phyloP scores from a whole-genome alignment of 495 filamentous ascomycete genomes.

The Bathelium albidoporum region DNA sequence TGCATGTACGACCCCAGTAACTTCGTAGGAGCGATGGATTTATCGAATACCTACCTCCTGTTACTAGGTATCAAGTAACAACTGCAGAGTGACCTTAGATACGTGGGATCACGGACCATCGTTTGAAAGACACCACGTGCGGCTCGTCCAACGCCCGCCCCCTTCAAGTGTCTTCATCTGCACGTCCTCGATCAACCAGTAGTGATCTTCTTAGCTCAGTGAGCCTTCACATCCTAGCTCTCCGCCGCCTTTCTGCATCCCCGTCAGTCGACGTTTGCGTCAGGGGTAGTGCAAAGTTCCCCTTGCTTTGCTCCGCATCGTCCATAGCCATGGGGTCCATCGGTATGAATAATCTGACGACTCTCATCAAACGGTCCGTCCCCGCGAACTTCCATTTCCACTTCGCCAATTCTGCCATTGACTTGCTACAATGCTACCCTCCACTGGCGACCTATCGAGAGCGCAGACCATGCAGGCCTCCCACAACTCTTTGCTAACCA shows the following conservation, averaged over 20 bases:
- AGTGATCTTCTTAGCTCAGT: neutral
- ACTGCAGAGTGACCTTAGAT: neutral
- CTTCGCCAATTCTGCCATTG: neutral
- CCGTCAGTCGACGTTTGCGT: neutral
- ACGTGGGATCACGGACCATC: neutral
- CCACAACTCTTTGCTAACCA: constrained; percentile 32
- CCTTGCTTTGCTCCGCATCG: constrained; percentile 8
- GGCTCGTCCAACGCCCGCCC: neutral
- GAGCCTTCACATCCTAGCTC: neutral
- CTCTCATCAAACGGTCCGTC: constrained; percentile 88
- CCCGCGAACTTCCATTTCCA: neutral
- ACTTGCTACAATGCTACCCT: constrained; percentile 12
- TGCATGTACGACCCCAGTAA: too few species aligned
- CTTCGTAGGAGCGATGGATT: too few species aligned
- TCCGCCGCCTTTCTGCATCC: neutral
- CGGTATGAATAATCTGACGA: constrained; percentile 93
- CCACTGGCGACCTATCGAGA: neutral
- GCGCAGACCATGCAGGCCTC: constrained; percentile 7
- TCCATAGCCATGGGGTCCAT: constrained; percentile 38
- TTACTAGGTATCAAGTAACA: too few species aligned
- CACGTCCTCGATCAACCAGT: neutral
- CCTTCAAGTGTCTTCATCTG: neutral
- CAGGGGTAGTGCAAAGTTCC: neutral
- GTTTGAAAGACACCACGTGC: neutral
- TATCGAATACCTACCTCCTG: too few species aligned